Percentiles rank a stretch among this genome's conserved stretches.
phyloP scores from a whole-genome alignment of 2,329 filamentous ascomycete genomes.

The Claviceps purpurea region DNA sequence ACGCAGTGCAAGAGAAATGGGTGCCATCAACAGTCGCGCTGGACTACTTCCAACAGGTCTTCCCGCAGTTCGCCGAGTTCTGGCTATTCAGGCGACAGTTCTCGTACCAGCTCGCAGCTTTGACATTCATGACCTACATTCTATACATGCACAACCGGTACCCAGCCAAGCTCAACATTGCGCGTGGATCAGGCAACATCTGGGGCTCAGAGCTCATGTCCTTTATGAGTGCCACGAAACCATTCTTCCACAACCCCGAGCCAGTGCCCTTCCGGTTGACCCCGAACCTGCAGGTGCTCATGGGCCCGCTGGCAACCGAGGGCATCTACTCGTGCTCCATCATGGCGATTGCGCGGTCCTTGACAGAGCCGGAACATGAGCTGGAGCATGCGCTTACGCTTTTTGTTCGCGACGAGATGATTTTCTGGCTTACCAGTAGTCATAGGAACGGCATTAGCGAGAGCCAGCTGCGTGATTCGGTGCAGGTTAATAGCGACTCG shows the following conservation, averaged over 20 bases:
- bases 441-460: constrained; percentile 48
- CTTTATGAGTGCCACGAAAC: constrained; percentile 69
- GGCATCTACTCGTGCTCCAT: constrained; percentile 91
- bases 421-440: constrained; percentile 81
- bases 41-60: constrained; percentile 79
- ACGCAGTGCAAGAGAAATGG: constrained; percentile 86
- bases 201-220: constrained; percentile 95
- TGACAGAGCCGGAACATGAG: constrained; percentile 79
- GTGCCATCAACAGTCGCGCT: constrained; percentile 72
- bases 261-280: constrained; percentile 94
- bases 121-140: constrained; percentile 98
- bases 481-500: constrained; percentile 75
- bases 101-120: constrained; percentile 83
- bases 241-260: constrained; percentile 89
- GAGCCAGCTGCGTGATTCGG: constrained; percentile 60
- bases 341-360: constrained; percentile 90
- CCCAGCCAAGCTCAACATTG: constrained; percentile 89
- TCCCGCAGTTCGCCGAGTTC: constrained; percentile 84
- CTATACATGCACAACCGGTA: constrained; percentile 95
- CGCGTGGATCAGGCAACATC: constrained; percentile 75
- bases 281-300: constrained; percentile 86
- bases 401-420: constrained; percentile 96
- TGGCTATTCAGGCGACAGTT: constrained; percentile 98
- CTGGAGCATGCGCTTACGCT: constrained; percentile 90
- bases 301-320: constrained; percentile 91